Evolutionary conservation across 495 filamentous ascomycete species (phyloP), one percentile per base, ranked within the genome.

Genomic region (Penicillium desertorum): DNA sequence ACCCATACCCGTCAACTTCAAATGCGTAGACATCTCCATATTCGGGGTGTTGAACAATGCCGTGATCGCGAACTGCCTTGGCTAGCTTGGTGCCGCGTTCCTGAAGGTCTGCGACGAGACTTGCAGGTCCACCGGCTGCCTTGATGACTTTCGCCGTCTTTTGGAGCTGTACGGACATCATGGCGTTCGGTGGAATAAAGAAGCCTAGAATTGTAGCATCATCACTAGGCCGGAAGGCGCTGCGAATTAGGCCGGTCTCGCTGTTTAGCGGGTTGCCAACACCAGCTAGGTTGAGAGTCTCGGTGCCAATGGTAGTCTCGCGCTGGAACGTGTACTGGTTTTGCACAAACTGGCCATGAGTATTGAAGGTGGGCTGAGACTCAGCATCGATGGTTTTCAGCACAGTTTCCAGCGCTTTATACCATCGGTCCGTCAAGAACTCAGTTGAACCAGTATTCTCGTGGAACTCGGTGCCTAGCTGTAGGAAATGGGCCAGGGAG

Each of bases 1-100:
- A 92, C 45, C 94, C 95, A 62, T 94, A 99, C 1, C 94, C 94
- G 68, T 99, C 94, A 14, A 98, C 91, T 72, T 99, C 94, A 67
- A 88, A 99, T 6, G 94, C 94, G 68, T 96, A 99, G 4, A 99
- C 94, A 20, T 88, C 76, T 29, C 95, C 95, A 60, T 87, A 96
- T 42, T 81, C 86, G 60, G 86, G 81, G 64, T 96, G 91, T 4
- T 76, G 71, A n/a, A 98, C 87, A 12, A 96, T 87, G n/a, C 89
- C 94, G 63, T 98, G 84, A 57, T 95, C 87, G 79, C 86, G 90
- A 41, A 99, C 82, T 3, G 91, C 92, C 27, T 84, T 79, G 17
- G 82, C 82, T 32, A 99, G 91, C 3, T 72, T 75, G 51, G 85
- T 75, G 50, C 87, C 86, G 61, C 89, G 86, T n/a, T 74, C 62